Percentiles rank a stretch among this genome's conserved stretches.
Conservation (phyloP, 2,329 filamentous ascomycete species). For the Alternaria arbusti region DNA sequence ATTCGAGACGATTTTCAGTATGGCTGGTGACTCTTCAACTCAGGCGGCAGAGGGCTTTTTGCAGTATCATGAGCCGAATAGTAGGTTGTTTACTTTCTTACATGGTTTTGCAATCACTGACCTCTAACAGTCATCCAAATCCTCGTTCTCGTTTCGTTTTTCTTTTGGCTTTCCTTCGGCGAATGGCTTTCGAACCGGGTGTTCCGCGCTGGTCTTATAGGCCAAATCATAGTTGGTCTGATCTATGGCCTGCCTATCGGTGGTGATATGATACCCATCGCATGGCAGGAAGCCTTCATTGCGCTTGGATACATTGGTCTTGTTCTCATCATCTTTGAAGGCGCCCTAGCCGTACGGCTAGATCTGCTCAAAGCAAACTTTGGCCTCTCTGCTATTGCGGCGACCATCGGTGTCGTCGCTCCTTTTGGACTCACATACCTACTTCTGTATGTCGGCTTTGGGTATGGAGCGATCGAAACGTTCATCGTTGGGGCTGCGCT, state of each 20-base stretch:
- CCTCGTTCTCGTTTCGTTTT: constrained; percentile 16
- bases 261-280: constrained; percentile 39
- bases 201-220: constrained; percentile 11
- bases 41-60: background rate
- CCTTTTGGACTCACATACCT: constrained; percentile 36
- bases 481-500: constrained; percentile 39
- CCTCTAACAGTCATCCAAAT: background rate
- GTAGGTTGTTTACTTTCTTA: background rate
- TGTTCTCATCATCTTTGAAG: constrained; percentile 60
- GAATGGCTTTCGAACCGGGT: constrained; percentile 13
- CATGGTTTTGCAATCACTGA: background rate
- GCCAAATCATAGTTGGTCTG: constrained; percentile 7
- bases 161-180: constrained; percentile 14
- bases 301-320: constrained; percentile 51
- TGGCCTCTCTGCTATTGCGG: constrained; percentile 27
- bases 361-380: constrained; percentile 57
- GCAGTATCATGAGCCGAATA: background rate
- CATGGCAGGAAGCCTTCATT: background rate
- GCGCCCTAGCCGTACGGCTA: constrained; percentile 54
- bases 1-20: background rate
- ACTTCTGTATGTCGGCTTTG: constrained; percentile 53
- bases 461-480: constrained; percentile 45
- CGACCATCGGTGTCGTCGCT: background rate
- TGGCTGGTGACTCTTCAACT: background rate
- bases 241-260: constrained; percentile 10